Percentiles rank a stretch among this genome's conserved stretches.
These are phyloP conservation scores for Curvularia sp. DNA, from an alignment of 2,329 filamentous ascomycete species.

Conservation along the genomic window DNA sequence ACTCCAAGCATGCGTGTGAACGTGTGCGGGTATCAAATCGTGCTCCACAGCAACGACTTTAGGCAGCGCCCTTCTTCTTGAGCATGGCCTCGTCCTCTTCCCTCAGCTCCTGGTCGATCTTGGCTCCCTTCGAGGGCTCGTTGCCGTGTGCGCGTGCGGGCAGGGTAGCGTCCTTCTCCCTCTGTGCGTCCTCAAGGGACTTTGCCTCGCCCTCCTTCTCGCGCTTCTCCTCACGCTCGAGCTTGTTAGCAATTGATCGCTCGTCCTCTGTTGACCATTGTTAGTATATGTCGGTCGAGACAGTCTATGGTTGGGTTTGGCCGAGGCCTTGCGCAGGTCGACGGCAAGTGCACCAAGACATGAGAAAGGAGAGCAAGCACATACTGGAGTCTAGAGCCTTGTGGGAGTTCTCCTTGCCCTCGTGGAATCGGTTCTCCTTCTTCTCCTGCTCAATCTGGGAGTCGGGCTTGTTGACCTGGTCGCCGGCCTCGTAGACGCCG, in stretches of 20 bases:
- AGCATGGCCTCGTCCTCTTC: constrained; percentile 72
- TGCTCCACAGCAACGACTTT: constrained; percentile 16
- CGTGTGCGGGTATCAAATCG: constrained; percentile 22
- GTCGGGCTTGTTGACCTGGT: constrained; percentile 71
- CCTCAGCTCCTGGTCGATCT: constrained; percentile 72
- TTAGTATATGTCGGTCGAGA: background rate
- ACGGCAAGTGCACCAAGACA: constrained; percentile 1
- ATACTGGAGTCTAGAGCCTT: constrained; percentile 74
- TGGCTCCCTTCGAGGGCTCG: constrained; percentile 73
- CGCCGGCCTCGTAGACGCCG: constrained; percentile 75
- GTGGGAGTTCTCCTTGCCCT: constrained; percentile 76
- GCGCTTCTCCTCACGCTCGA: constrained; percentile 67
- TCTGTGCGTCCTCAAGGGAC: constrained; percentile 46
- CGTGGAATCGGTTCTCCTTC: constrained; percentile 69
- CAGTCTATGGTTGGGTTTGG: background rate
- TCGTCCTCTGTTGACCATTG: constrained; percentile 66
- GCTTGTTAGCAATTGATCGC: constrained; percentile 73
- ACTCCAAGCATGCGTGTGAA: constrained; percentile 13
- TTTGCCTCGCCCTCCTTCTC: constrained; percentile 51
- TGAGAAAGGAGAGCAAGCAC: constrained; percentile 28
- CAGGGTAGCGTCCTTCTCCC: constrained; percentile 67
- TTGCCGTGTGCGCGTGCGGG: constrained; percentile 72
- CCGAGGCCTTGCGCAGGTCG: background rate
- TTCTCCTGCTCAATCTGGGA: constrained; percentile 61
- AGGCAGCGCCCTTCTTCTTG: constrained; percentile 63